A percentile compares a stretch with the other conserved stretches of the same genome.
Evolutionary conservation across 169 alveolate genomes (phyloP).

Genomic region (Ichthyophthirius multifiliis): DNA sequence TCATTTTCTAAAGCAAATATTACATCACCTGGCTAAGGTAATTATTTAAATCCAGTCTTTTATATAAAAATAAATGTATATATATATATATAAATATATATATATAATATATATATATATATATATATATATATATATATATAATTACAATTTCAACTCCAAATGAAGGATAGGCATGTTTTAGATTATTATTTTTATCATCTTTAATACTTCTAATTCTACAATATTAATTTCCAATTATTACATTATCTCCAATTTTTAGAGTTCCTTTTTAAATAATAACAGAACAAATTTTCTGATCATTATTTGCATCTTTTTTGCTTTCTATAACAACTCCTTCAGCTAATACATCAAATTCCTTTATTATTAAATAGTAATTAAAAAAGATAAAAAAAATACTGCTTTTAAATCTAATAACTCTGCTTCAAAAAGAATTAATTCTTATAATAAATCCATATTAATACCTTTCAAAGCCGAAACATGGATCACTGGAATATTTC

Average conservation of each 20-base stretch:
- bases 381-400: conserved; percentile 43
- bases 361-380: conserved; percentile 20
- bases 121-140: not conserved
- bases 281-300: conserved; percentile 63
- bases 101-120: not conserved
- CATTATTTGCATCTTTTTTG: conserved; percentile 52
- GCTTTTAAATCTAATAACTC: conserved; percentile 69
- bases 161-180: conserved; percentile 57
- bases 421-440: conserved; percentile 64
- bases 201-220: conserved; percentile 50
- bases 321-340: conserved; percentile 67
- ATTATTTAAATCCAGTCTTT: conserved; percentile 59
- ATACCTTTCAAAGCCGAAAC: conserved; percentile 84
- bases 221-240: conserved; percentile 61
- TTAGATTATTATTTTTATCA: conserved; percentile 45
- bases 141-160: conserved; percentile 53
- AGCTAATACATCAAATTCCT: conserved; percentile 46
- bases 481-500: conserved; percentile 80
- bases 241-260: conserved; percentile 51
- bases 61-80: not conserved
- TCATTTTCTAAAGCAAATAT: conserved; percentile 34
- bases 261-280: conserved; percentile 69
- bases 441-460: conserved; percentile 73
- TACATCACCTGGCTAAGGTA: conserved; percentile 58
- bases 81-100: not conserved